These are phyloP conservation scores for Camelina laxa DNA, from an alignment of 345 rosid genomes.

Conservation along the genomic window DNA sequence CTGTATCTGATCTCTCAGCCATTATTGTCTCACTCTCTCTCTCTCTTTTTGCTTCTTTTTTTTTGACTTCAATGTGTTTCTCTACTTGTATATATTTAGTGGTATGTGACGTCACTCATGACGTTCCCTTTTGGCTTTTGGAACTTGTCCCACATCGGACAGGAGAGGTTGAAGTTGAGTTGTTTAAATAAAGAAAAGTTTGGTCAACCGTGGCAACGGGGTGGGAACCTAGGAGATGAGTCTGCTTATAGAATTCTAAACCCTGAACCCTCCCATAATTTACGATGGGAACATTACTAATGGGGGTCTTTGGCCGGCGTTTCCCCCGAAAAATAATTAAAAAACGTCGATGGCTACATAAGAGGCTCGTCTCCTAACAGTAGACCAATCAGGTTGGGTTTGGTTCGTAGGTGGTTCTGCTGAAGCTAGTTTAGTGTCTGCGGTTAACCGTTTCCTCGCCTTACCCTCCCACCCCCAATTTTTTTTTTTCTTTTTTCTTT, in stretches of 20 bases:
- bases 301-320: conserved; percentile 40
- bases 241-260: conserved; percentile 23
- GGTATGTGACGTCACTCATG: no score
- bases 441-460: conserved; percentile 42
- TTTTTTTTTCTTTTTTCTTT: not conserved
- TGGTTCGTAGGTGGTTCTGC: conserved; percentile 39
- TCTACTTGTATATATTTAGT: no score
- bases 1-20: conserved; percentile 37
- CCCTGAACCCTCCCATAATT: conserved; percentile 26
- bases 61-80: not conserved
- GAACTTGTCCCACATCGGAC: conserved; percentile 36
- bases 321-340: conserved; percentile 26
- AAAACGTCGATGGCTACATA: conserved; percentile 27
- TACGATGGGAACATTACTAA: not conserved
- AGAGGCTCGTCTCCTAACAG: conserved; percentile 22
- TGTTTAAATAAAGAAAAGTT: not conserved
- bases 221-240: conserved; percentile 27
- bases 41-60: not conserved
- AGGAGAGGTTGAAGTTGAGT: not conserved
- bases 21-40: conserved; percentile 1
- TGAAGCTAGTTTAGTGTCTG: conserved; percentile 5
- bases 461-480: conserved; percentile 33
- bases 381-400: conserved; percentile 5
- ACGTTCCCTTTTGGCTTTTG: no score
- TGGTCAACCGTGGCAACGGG: not conserved